phyloP scores from a whole-genome alignment of 2,329 filamentous ascomycete genomes.

The Aspergillus awamori region DNA sequence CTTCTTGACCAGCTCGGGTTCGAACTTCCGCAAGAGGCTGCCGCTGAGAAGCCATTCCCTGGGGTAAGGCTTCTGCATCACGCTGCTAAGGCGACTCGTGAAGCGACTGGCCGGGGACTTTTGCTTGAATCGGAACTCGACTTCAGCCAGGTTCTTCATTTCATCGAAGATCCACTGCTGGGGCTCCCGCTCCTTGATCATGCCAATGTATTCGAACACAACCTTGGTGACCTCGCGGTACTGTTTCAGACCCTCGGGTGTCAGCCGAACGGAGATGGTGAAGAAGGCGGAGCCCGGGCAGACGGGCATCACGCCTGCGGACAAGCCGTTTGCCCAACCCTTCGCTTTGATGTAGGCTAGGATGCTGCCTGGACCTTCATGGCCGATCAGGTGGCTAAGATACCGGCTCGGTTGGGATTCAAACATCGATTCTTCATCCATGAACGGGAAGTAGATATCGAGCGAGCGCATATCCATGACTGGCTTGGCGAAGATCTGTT shows the following conservation, averaged over 20 bases:
- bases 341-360: slow-evolving; percentile 87
- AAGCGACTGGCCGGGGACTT: slow-evolving; percentile 89
- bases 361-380: slow-evolving; percentile 90
- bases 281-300: slow-evolving; percentile 83
- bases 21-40: slow-evolving; percentile 76
- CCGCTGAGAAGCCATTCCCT: slow-evolving; percentile 87
- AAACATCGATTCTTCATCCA: slow-evolving; percentile 78
- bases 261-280: slow-evolving; percentile 76
- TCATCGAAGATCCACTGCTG: slow-evolving; percentile 95
- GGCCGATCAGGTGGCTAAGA: slow-evolving; percentile 84
- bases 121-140: slow-evolving; percentile 93
- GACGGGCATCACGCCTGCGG: slow-evolving; percentile 72
- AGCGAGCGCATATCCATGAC: slow-evolving; percentile 84
- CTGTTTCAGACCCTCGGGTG: slow-evolving; percentile 79
- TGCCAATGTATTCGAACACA: slow-evolving; percentile 87
- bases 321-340: slow-evolving; percentile 84
- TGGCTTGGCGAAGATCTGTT: slow-evolving; percentile 83
- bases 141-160: slow-evolving; percentile 84
- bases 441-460: slow-evolving; percentile 79
- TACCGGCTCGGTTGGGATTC: slow-evolving; percentile 83
- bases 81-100: slow-evolving; percentile 77
- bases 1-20: slow-evolving; percentile 73
- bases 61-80: slow-evolving; percentile 90
- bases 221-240: slow-evolving; percentile 81
- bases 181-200: slow-evolving; percentile 77